Evolutionary conservation across 805 yeast species (phyloP).

Genomic region (Lipomyces anomalus): DNA sequence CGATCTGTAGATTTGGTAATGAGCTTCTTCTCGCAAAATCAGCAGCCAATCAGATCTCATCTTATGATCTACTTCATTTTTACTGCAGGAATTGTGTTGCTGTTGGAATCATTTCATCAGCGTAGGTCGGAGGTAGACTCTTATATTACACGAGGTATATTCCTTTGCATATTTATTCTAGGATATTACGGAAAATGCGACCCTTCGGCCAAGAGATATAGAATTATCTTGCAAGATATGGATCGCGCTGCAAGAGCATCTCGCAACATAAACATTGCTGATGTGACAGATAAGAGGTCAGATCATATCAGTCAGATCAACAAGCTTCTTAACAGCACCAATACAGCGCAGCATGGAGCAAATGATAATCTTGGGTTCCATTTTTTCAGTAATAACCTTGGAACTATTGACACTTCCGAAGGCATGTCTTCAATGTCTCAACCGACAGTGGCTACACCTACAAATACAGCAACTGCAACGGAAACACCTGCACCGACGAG

Average conservation of each 20-base stretch:
- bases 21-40: constrained; percentile 23
- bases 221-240: constrained; percentile 22
- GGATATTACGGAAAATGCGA: constrained; percentile 24
- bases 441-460: too few relatives aligned
- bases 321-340: constrained; percentile 12
- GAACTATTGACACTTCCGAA: too few relatives aligned
- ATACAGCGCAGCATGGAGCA: too few relatives aligned
- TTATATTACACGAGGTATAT: constrained; percentile 22
- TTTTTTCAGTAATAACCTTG: too few relatives aligned
- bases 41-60: constrained; percentile 23
- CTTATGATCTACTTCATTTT: constrained; percentile 23
- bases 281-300: not conserved
- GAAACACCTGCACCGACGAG: too few relatives aligned
- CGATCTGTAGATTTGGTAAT: constrained; percentile 23
- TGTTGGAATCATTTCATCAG: constrained; percentile 22
- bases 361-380: too few relatives aligned
- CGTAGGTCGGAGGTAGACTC: constrained; percentile 24
- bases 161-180: constrained; percentile 20
- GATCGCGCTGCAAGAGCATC: constrained; percentile 25
- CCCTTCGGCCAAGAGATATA: constrained; percentile 23
- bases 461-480: too few relatives aligned
- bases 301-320: constrained; percentile 19
- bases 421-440: too few relatives aligned
- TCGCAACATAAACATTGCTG: constrained; percentile 15
- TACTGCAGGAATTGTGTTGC: constrained; percentile 20